Evolutionary conservation across 768 basidiomycete species (phyloP).

Genomic region (Suillus cothurnatus): DNA sequence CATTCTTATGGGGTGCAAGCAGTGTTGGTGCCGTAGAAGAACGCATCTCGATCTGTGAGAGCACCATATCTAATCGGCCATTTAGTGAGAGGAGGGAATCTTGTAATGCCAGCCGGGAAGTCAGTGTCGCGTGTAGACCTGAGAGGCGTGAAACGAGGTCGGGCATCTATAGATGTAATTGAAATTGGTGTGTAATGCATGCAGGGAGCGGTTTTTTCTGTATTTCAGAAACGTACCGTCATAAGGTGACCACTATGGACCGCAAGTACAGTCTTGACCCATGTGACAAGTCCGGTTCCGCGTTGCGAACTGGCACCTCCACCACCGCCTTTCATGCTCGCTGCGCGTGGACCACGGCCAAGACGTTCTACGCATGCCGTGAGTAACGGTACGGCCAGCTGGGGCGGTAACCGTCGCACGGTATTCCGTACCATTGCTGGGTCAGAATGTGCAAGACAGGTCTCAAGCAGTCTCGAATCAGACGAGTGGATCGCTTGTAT

Average conservation of each 20-base stretch:
- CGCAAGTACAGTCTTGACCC: conserved; percentile 81
- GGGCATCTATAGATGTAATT: conserved; percentile 66
- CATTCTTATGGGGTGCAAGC: conserved; percentile 44
- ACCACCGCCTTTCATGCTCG: conserved; percentile 75
- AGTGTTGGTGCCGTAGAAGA: conserved; percentile 69
- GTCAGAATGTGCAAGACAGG: conserved; percentile 84
- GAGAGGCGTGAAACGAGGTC: conserved; percentile 88
- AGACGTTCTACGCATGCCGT: conserved; percentile 89
- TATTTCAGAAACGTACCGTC: conserved; percentile 65
- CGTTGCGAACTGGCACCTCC: conserved; percentile 81
- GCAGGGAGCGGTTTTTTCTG: background rate
- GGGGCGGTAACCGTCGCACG: conserved; percentile 81
- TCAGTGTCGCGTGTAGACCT: conserved; percentile 79
- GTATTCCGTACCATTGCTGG: conserved; percentile 83
- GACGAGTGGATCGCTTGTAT: conserved; percentile 97
- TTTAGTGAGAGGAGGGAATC: conserved; percentile 83
- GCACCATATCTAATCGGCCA: conserved; percentile 90
- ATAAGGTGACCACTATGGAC: conserved; percentile 91
- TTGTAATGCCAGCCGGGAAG: conserved; percentile 78
- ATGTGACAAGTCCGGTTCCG: conserved; percentile 67
- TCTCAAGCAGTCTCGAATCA: conserved; percentile 84
- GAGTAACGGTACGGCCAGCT: conserved; percentile 83
- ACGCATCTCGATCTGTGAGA: conserved; percentile 91
- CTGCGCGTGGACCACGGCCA: conserved; percentile 70
- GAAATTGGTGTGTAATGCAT: background rate